These are phyloP conservation scores for Cymbopogon flexuosus DNA, from an alignment of 202 grass and related monocot species.

Conservation along the genomic window DNA sequence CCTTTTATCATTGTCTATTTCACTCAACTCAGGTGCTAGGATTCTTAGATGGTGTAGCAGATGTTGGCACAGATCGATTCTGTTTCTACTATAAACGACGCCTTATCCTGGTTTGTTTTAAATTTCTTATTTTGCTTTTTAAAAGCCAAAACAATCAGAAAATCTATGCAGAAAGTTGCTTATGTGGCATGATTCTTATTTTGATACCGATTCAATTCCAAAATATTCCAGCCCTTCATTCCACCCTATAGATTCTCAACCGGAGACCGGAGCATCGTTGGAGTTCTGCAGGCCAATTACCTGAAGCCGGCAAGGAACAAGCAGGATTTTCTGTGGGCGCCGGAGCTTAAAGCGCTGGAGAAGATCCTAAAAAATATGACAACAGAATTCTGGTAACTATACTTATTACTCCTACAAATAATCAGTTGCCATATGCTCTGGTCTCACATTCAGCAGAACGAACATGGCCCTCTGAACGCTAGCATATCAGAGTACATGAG, in stretches of 20 bases:
- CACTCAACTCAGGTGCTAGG: conserved; percentile 38
- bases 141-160: neutral
- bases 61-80: conserved; percentile 17
- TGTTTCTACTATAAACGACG: conserved; percentile 38
- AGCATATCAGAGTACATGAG: neutral
- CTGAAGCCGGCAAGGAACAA: conserved; percentile 57
- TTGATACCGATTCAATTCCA: neutral
- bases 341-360: conserved; percentile 36
- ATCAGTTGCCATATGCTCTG: neutral
- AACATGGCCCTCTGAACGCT: neutral
- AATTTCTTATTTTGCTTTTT: neutral
- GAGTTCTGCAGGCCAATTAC: conserved; percentile 51
- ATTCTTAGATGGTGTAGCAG: conserved; percentile 34
- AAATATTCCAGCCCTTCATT: conserved; percentile 44
- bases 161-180: neutral
- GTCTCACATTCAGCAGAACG: neutral
- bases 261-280: conserved; percentile 44
- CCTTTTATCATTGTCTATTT: neutral
- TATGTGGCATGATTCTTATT: neutral
- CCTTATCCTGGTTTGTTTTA: conserved; percentile 36
- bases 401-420: neutral
- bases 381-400: conserved; percentile 46
- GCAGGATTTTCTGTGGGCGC: conserved; percentile 56
- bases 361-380: conserved; percentile 44
- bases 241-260: conserved; percentile 1